Evolutionary conservation across 2,329 filamentous ascomycete genomes (phyloP).

Genomic region (Aschersonia sp.): DNA sequence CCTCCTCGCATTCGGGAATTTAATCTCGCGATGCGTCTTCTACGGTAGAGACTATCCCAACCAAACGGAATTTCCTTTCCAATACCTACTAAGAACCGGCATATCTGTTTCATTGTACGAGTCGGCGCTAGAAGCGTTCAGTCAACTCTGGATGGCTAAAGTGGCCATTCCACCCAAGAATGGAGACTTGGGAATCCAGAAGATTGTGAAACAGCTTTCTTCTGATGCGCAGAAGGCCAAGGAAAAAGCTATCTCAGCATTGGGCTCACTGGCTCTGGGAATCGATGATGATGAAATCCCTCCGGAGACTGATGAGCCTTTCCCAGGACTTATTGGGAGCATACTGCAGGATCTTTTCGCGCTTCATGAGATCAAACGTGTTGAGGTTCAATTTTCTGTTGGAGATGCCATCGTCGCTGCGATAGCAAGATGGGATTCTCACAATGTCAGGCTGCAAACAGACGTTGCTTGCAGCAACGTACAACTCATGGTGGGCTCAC

Average conservation of each 20-base stretch:
- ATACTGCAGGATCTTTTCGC: conserved; percentile 58
- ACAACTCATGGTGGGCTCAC: conserved; percentile 21
- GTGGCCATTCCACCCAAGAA: conserved; percentile 20
- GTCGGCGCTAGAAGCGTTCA: conserved; percentile 27
- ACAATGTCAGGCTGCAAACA: conserved; percentile 57
- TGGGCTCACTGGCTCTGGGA: conserved; percentile 64
- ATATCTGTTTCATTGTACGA: conserved; percentile 24
- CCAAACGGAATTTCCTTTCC: conserved; percentile 14
- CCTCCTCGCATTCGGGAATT: conserved; percentile 27
- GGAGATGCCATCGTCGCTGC: conserved; percentile 77
- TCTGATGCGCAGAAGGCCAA: conserved; percentile 64
- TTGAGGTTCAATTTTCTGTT: conserved; percentile 80
- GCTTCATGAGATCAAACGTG: conserved; percentile 71
- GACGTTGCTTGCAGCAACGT: conserved; percentile 49
- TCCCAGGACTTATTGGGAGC: conserved; percentile 27
- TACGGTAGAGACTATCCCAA: conserved; percentile 20
- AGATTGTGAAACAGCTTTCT: conserved; percentile 48
- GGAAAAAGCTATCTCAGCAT: conserved; percentile 65
- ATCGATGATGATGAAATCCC: conserved; percentile 18
- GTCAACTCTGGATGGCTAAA: conserved; percentile 31
- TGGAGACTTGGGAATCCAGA: conserved; percentile 16
- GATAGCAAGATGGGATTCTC: conserved; percentile 70
- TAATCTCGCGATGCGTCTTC: conserved; percentile 28
- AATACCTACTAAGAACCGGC: conserved; percentile 16
- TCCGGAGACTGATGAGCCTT: conserved; percentile 4